Conservation (phyloP, 163 green algal genomes). For the Scenedesmus sp. region DNA sequence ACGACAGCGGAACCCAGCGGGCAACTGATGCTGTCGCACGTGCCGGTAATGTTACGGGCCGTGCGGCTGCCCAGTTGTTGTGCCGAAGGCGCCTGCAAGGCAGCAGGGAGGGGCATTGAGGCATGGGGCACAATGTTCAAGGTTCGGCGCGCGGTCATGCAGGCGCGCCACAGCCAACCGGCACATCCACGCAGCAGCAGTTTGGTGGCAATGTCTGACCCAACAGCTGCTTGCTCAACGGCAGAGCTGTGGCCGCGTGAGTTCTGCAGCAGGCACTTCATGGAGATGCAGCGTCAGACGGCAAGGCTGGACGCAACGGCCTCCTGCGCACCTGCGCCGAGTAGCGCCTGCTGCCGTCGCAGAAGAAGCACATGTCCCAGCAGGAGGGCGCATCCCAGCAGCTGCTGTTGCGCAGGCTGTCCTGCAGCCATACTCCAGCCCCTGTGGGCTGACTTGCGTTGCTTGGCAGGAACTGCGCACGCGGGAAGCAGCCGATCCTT, state of each 20-base stretch:
- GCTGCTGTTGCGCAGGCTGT: background rate
- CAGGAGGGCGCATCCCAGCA: background rate
- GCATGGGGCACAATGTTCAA: background rate
- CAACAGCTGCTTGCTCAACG: too few species aligned
- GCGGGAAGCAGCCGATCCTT: background rate
- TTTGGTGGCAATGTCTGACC: too few species aligned
- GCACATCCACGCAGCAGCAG: too few species aligned
- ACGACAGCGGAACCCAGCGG: background rate
- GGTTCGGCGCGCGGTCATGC: too few species aligned
- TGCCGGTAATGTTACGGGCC: background rate
- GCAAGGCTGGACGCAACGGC: background rate
- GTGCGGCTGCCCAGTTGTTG: background rate
- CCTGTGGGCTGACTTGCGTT: background rate
- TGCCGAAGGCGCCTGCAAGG: background rate
- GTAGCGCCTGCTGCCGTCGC: conserved; percentile 26
- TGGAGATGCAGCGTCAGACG: too few species aligned
- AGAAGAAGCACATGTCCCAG: conserved; percentile 49
- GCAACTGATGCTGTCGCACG: background rate
- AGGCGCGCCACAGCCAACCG: too few species aligned
- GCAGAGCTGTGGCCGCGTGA: too few species aligned
- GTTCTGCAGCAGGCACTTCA: too few species aligned
- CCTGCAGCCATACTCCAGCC: background rate
- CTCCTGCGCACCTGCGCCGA: background rate
- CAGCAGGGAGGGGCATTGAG: background rate
- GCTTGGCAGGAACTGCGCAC: background rate